Evolutionary conservation across 2,329 filamentous ascomycete genomes (phyloP).

Genomic region (Dactylellina drechsleri): DNA sequence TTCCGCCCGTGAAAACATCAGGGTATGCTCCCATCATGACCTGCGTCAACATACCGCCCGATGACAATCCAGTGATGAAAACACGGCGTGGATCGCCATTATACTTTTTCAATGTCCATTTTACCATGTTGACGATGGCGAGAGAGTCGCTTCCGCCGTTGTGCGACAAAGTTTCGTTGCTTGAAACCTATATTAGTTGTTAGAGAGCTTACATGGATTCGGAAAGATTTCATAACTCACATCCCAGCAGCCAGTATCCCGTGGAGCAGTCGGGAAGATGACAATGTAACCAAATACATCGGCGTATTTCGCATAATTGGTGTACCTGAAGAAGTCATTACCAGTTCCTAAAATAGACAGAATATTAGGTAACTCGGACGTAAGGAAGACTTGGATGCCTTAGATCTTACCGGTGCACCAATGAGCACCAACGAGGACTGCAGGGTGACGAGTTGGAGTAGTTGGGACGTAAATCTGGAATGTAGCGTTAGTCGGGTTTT

Average conservation of each 20-base stretch:
- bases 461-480: constrained; percentile 43
- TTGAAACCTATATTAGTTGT: constrained; percentile 17
- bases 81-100: constrained; percentile 60
- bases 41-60: constrained; percentile 63
- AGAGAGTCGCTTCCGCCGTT: constrained; percentile 62
- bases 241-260: constrained; percentile 59
- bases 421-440: constrained; percentile 40
- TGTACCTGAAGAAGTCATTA: constrained; percentile 31
- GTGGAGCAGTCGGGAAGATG: constrained; percentile 51
- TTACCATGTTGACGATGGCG: constrained; percentile 63
- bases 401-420: constrained; percentile 38
- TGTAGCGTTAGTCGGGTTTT: constrained; percentile 38
- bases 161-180: constrained; percentile 58
- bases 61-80: constrained; percentile 60
- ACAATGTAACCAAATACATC: constrained; percentile 48
- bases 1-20: constrained; percentile 64
- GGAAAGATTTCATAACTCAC: constrained; percentile 1
- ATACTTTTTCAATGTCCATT: constrained; percentile 61
- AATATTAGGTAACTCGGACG: background rate
- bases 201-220: background rate
- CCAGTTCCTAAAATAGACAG: constrained; percentile 23
- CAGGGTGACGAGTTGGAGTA: constrained; percentile 18
- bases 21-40: constrained; percentile 66
- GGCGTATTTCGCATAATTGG: constrained; percentile 33
- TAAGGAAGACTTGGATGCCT: background rate